Evolutionary conservation across 164 flowering plant genomes (phyloP).

Genomic region (Taxillus chinensis): DNA sequence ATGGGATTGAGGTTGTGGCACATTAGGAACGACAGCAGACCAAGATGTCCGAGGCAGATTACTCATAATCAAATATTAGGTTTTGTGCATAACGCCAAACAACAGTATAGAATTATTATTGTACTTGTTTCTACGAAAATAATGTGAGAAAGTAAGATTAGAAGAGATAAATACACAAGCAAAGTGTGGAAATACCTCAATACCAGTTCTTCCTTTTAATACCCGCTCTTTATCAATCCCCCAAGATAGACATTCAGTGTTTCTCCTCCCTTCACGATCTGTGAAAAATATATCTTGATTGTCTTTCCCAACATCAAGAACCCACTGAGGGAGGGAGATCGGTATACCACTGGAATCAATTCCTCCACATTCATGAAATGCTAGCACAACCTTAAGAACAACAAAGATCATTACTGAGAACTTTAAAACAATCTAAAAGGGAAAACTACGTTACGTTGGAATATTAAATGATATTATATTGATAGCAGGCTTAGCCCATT

Average conservation of each 20-base stretch:
- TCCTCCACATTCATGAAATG: conserved; percentile 79
- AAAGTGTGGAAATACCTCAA: conserved; percentile 44
- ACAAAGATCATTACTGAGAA: neutral
- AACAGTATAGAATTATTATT: too few species aligned
- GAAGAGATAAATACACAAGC: too few species aligned
- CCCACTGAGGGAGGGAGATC: conserved; percentile 80
- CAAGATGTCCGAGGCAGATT: too few species aligned
- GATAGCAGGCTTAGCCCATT: too few species aligned
- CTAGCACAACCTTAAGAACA: conserved; percentile 64
- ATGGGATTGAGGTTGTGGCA: too few species aligned
- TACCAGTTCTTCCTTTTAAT: conserved; percentile 69
- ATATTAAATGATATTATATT: too few species aligned
- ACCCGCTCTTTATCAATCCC: conserved; percentile 82
- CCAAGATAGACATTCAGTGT: conserved; percentile 75
- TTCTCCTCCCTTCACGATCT: conserved; percentile 77
- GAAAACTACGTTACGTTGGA: too few species aligned
- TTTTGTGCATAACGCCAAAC: too few species aligned
- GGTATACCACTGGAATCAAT: conserved; percentile 38
- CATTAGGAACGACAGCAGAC: too few species aligned
- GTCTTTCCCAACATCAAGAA: conserved; percentile 67
- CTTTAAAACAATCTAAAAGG: neutral
- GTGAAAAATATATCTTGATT: conserved; percentile 83
- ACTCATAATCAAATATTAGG: too few species aligned
- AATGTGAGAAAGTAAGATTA: too few species aligned
- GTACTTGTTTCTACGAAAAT: too few species aligned